Evolutionary conservation across 441 rosid genomes (phyloP).

Genomic region (Viola pubescens): DNA sequence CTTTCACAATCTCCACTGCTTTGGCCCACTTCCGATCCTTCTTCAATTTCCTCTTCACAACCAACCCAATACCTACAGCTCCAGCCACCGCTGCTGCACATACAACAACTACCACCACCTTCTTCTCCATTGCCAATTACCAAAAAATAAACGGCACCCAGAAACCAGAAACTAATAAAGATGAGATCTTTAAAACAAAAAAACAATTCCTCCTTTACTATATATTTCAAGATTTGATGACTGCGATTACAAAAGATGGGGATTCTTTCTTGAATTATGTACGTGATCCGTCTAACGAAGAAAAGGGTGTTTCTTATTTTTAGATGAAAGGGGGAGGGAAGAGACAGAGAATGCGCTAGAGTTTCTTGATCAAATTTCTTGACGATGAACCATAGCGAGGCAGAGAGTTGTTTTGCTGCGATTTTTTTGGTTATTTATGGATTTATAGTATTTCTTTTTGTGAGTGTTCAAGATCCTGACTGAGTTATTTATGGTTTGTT

Average conservation of each 20-base stretch:
- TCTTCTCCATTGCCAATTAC: constrained; percentile 38
- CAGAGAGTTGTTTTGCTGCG: too few species aligned
- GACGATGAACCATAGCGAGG: too few species aligned
- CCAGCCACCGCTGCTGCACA: constrained; percentile 58
- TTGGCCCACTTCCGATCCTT: constrained; percentile 54
- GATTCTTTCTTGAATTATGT: background rate
- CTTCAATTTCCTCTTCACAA: constrained; percentile 45
- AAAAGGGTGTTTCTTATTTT: background rate
- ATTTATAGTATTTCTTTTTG: too few species aligned
- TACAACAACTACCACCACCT: constrained; percentile 50
- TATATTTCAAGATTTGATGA: constrained; percentile 4
- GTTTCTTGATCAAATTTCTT: too few species aligned
- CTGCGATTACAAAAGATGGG: background rate
- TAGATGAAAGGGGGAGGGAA: too few species aligned
- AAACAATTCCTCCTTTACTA: background rate
- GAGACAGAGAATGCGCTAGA: too few species aligned
- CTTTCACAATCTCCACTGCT: constrained; percentile 61
- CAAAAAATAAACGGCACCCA: constrained; percentile 3
- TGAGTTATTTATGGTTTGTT: too few species aligned
- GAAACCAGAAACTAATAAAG: background rate
- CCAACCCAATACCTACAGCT: constrained; percentile 45
- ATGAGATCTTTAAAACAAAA: constrained; percentile 2
- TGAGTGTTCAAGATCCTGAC: too few species aligned
- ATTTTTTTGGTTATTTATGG: too few species aligned
- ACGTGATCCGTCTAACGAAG: too few species aligned